Conservation (phyloP, 2,329 filamentous ascomycete species). For the Ceratocystis ficicola region DNA sequence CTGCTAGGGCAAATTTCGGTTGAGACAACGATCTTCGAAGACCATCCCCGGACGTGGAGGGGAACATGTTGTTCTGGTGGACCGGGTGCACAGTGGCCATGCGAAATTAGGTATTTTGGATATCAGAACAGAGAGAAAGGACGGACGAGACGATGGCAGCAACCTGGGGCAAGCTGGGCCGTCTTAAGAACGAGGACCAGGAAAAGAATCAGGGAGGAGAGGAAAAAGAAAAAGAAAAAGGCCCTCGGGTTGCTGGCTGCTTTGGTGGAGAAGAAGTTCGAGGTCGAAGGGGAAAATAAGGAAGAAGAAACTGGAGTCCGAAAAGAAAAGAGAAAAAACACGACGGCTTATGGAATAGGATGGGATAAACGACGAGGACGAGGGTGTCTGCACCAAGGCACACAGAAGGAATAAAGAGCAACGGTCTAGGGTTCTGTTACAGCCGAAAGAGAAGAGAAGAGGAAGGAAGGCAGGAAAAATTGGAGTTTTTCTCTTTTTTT, state of each 20-base stretch:
- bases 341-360: slow-evolving; percentile 22
- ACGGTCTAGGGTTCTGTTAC: slow-evolving; percentile 24
- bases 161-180: slow-evolving; percentile 25
- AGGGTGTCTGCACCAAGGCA: slow-evolving; percentile 23
- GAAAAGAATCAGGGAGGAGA: slow-evolving; percentile 37
- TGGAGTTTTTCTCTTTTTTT: neutral
- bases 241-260: neutral
- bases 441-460: slow-evolving; percentile 23
- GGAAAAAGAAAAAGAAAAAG: neutral
- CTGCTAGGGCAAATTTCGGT: slow-evolving; percentile 17
- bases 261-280: slow-evolving; percentile 35
- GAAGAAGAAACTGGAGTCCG: neutral
- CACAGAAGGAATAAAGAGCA: slow-evolving; percentile 8
- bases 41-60: slow-evolving; percentile 15
- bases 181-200: neutral
- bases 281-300: slow-evolving; percentile 27
- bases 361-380: slow-evolving; percentile 32
- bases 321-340: neutral
- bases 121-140: neutral
- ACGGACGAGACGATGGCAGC: slow-evolving; percentile 25
- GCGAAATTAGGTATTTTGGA: neutral
- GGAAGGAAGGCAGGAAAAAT: neutral
- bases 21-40: slow-evolving; percentile 19
- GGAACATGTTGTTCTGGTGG: slow-evolving; percentile 18
- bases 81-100: slow-evolving; percentile 16